Percentiles rank a stretch among this genome's conserved stretches.
Evolutionary conservation across 345 rosid species (phyloP).

Genomic region (Dipteronia dyeriana): DNA sequence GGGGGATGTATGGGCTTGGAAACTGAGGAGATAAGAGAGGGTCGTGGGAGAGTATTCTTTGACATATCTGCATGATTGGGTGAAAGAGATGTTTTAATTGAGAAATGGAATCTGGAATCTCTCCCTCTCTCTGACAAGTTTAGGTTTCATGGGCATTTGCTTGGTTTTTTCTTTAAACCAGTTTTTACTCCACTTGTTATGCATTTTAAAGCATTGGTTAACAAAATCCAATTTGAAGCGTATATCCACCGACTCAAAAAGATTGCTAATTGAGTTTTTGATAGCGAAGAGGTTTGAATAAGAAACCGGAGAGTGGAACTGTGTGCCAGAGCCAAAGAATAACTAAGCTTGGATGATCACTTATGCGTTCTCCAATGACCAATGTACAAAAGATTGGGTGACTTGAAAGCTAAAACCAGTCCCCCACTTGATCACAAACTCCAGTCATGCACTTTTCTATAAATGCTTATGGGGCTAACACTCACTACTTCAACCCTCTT

Average conservation of each 20-base stretch:
- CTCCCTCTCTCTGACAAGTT: conserved; percentile 12
- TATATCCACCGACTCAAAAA: too few species aligned
- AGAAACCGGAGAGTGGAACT: not conserved
- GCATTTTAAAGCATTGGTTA: too few species aligned
- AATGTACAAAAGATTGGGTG: conserved; percentile 33
- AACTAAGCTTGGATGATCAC: conserved; percentile 31
- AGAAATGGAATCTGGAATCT: conserved; percentile 43
- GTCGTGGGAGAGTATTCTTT: conserved; percentile 22
- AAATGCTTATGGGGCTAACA: conserved; percentile 36
- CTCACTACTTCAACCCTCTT: conserved; percentile 12
- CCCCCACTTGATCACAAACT: conserved; percentile 6
- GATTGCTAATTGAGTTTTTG: too few species aligned
- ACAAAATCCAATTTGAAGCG: too few species aligned
- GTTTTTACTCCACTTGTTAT: too few species aligned
- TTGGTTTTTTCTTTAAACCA: not conserved
- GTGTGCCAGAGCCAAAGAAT: conserved; percentile 24
- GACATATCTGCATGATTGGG: conserved; percentile 50
- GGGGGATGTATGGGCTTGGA: conserved; percentile 75
- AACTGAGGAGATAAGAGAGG: conserved; percentile 62
- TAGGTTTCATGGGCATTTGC: conserved; percentile 7
- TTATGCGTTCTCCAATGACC: conserved; percentile 31
- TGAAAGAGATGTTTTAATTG: conserved; percentile 39
- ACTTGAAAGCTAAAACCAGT: conserved; percentile 31
- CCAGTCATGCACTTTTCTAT: not conserved
- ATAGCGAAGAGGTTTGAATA: not conserved